These are phyloP conservation scores for Penicillium arizonense DNA, from an alignment of 495 filamentous ascomycete species.

Conservation along the genomic window DNA sequence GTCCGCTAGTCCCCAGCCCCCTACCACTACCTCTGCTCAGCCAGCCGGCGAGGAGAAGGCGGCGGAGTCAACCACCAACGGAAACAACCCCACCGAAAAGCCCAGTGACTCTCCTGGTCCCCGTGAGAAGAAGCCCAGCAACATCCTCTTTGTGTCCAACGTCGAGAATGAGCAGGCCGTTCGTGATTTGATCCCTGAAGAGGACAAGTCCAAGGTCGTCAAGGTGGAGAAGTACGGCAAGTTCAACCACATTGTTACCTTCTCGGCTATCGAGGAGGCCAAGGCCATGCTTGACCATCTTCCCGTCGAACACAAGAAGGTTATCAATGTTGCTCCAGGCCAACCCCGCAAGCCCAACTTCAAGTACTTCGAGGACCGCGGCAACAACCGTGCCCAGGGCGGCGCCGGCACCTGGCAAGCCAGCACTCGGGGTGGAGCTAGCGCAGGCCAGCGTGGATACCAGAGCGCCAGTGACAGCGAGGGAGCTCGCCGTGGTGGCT, in stretches of 20 bases:
- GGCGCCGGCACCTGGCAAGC: constrained; percentile 74
- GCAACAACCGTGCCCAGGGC: constrained; percentile 40
- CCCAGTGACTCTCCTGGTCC: constrained; percentile 35
- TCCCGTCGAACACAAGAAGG: constrained; percentile 68
- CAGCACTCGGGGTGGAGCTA: constrained; percentile 58
- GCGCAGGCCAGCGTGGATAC: constrained; percentile 62
- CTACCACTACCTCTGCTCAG: constrained; percentile 34
- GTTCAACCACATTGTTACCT: constrained; percentile 76
- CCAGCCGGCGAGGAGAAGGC: constrained; percentile 36
- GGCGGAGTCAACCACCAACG: constrained; percentile 34
- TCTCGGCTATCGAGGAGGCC: constrained; percentile 73
- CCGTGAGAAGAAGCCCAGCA: constrained; percentile 57
- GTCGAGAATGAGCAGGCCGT: constrained; percentile 74
- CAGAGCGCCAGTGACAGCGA: constrained; percentile 86
- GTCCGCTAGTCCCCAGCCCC: constrained; percentile 53
- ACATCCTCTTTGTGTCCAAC: constrained; percentile 81
- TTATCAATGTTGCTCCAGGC: constrained; percentile 50
- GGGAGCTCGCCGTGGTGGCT: constrained; percentile 58
- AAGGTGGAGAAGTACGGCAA: constrained; percentile 76
- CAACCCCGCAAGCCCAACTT: constrained; percentile 70
- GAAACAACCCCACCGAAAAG: constrained; percentile 37
- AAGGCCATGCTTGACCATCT: constrained; percentile 70
- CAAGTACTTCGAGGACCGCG: constrained; percentile 73
- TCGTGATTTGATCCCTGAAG: constrained; percentile 73
- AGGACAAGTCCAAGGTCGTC: constrained; percentile 73